Evolutionary conservation across 306 rosid genomes (phyloP), one percentile per base, ranked within the genome.

Genomic region (Sesbania bispinosa): DNA sequence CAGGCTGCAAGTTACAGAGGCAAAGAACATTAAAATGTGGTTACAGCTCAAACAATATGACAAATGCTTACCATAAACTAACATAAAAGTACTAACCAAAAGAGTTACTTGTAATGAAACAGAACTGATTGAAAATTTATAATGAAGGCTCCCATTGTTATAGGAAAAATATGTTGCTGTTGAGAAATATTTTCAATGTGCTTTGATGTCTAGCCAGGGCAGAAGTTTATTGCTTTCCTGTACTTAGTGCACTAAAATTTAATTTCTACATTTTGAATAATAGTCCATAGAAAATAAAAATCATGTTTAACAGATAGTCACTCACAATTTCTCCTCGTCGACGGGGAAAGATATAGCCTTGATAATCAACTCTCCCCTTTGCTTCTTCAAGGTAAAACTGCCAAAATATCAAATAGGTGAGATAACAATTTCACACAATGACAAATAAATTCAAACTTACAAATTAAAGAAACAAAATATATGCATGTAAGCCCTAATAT

Each of bases 311-410:
- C 19, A 72, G 59, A 79, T 55, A 61, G 63, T 45, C 39, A 84
- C 98, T 90, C 77, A 93, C 98, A 66, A 32, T 54, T 74, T 90
- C 66, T 50, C 97, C 95, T 14, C 92, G 88, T 52, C 82, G 74
- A 18, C 91, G 90, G 38, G 98, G 98, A 10, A 87, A 89, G 58
- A 94, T 87, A 62, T 94, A 90, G 73, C 98, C 98, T 89, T 90
- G 98, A 79, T 94, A 94, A 76, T 94, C 96, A 67, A 94, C 83
- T 21, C 68, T 84, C 62, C 97, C 98, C 70, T 90, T 94, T 33
- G 80, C 88, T 68, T 94, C 98, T 86, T 94, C 97, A 51, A 84
- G 95, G 85, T 90, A 94, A 85, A 90, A 90, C 97, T 93, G 88
- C 53, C 18, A 83, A 76, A 50, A 70, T 10, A 74, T 58, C 51